Evolutionary conservation across 768 basidiomycete species (phyloP).

Genomic region (Trametes sanguinea): DNA sequence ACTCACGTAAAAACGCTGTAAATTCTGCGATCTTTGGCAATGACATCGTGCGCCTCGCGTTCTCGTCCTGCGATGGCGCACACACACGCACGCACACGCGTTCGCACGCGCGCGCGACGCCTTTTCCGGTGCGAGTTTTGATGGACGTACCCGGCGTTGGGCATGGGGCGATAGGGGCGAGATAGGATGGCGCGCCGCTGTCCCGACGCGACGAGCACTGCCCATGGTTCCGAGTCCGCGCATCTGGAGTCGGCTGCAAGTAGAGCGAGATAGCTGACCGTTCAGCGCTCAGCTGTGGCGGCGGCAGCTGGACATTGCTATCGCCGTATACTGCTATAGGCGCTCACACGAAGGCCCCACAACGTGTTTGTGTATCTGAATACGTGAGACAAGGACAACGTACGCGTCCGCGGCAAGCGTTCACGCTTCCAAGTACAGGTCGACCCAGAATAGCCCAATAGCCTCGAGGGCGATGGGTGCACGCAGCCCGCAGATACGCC

Average conservation of each 20-base stretch:
- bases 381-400: neutral
- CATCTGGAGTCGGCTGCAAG: too few species aligned
- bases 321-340: neutral
- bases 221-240: too few species aligned
- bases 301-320: neutral
- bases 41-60: neutral
- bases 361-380: neutral
- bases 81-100: neutral
- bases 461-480: neutral
- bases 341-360: neutral
- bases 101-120: too few species aligned
- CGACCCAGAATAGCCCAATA: neutral
- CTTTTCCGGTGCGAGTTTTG: neutral
- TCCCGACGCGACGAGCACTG: constrained; percentile 13
- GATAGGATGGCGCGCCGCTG: constrained; percentile 22
- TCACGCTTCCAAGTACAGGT: neutral
- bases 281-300: neutral
- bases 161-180: constrained; percentile 10
- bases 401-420: neutral
- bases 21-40: neutral
- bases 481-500: too few species aligned
- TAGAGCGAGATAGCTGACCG: too few species aligned
- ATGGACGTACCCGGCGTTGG: neutral
- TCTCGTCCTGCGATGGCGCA: neutral
- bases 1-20: constrained; percentile 1